phyloP scores from a whole-genome alignment of 768 basidiomycete species.

The Trametes coccinea region DNA sequence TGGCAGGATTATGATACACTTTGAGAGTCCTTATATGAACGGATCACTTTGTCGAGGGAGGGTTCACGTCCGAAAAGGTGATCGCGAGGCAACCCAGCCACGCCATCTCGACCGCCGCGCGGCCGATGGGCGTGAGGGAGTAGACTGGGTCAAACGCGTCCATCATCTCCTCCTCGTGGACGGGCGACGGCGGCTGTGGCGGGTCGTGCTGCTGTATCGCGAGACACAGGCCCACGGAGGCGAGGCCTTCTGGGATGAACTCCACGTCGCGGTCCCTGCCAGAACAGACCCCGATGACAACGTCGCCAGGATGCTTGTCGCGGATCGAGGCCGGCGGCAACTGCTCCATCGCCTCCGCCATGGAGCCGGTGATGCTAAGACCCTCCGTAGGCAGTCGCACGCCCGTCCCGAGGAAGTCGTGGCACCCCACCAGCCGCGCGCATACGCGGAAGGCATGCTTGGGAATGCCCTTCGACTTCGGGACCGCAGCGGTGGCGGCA shows the following conservation, averaged over 20 bases:
- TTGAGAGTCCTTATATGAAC: neutral
- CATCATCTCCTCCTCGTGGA: slow-evolving; percentile 44
- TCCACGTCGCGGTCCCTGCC: slow-evolving; percentile 69
- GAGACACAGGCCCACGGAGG: slow-evolving; percentile 68
- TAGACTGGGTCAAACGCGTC: slow-evolving; percentile 29
- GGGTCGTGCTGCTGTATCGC: slow-evolving; percentile 19
- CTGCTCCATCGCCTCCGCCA: slow-evolving; percentile 41
- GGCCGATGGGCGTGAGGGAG: slow-evolving; percentile 45
- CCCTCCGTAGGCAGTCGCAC: slow-evolving; percentile 74
- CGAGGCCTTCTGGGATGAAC: slow-evolving; percentile 78
- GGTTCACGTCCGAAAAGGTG: slow-evolving; percentile 35
- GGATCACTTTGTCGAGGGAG: slow-evolving; percentile 11
- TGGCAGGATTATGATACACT: slow-evolving; percentile 11
- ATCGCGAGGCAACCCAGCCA: slow-evolving; percentile 57
- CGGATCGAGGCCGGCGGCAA: slow-evolving; percentile 39
- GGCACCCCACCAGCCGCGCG: slow-evolving; percentile 71
- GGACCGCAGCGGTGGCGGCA: slow-evolving; percentile 30
- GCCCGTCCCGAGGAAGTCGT: slow-evolving; percentile 71
- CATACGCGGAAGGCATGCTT: slow-evolving; percentile 70
- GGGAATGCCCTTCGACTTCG: slow-evolving; percentile 47
- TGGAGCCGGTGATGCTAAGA: slow-evolving; percentile 61
- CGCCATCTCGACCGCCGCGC: slow-evolving; percentile 53
- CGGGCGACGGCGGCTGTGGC: slow-evolving; percentile 25
- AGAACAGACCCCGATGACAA: slow-evolving; percentile 60
- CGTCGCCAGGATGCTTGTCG: slow-evolving; percentile 39